phyloP scores from a whole-genome alignment of 805 yeast species.

The Ogataea polymorpha region DNA sequence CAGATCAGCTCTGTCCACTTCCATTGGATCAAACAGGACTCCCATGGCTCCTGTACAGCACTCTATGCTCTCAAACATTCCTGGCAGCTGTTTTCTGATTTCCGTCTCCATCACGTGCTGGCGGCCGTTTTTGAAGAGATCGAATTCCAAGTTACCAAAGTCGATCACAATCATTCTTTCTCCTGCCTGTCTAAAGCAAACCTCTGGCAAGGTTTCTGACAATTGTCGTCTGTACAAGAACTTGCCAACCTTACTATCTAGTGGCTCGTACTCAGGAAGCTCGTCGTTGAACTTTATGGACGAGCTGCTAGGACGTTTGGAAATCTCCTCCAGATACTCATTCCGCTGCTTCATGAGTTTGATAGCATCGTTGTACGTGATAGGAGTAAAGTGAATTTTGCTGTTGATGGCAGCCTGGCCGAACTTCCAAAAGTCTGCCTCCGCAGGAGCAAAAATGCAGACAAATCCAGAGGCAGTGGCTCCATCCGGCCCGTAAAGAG shows the following conservation, averaged over 20 bases:
- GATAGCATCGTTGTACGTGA: constrained; percentile 66
- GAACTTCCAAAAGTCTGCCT: constrained; percentile 96
- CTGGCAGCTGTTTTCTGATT: constrained; percentile 59
- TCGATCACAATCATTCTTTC: constrained; percentile 90
- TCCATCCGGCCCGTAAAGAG: constrained; percentile 93
- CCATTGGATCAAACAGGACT: constrained; percentile 70
- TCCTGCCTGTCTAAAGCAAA: constrained; percentile 93
- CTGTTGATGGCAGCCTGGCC: constrained; percentile 98
- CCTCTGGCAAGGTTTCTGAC: constrained; percentile 54
- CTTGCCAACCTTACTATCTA: constrained; percentile 1
- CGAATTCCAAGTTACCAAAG: constrained; percentile 86
- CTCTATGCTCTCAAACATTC: constrained; percentile 90
- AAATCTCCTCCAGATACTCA: constrained; percentile 39
- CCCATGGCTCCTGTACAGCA: constrained; percentile 95
- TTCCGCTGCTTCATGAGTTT: constrained; percentile 61
- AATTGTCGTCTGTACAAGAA: constrained; percentile 18
- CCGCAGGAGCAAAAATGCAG: constrained; percentile 92
- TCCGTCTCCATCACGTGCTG: constrained; percentile 74
- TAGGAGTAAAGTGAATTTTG: constrained; percentile 71
- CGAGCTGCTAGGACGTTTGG: constrained; percentile 31
- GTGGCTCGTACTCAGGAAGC: constrained; percentile 43
- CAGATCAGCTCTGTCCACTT: constrained; percentile 57
- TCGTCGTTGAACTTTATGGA: constrained; percentile 64
- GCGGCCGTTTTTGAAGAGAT: constrained; percentile 62
- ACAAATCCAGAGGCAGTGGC: constrained; percentile 97